A percentile compares a stretch with the other conserved stretches of the same genome.
phyloP scores from a whole-genome alignment of 768 basidiomycete genomes.

The Amanita pallidorosea region DNA sequence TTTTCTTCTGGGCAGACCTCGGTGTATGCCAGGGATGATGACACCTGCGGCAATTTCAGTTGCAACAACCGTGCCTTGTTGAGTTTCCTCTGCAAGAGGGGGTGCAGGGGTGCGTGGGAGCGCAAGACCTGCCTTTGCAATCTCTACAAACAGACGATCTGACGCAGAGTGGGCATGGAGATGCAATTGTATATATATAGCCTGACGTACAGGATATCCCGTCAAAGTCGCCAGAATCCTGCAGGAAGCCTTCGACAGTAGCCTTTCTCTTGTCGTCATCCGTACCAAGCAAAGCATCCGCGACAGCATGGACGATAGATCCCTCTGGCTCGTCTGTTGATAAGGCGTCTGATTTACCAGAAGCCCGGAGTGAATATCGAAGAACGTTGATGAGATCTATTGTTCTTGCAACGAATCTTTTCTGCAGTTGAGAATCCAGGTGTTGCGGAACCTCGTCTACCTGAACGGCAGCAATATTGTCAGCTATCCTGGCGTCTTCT shows the following conservation, averaged over 20 bases:
- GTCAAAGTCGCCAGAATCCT: constrained; percentile 46
- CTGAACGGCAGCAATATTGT: constrained; percentile 48
- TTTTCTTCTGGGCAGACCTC: constrained; percentile 26
- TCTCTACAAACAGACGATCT: constrained; percentile 57
- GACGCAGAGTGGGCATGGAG: constrained; percentile 6
- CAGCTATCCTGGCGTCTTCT: constrained; percentile 42
- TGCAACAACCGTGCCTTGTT: constrained; percentile 13
- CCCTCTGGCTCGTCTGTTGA: constrained; percentile 41
- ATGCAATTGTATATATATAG: constrained; percentile 7
- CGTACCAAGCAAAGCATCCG: constrained; percentile 45
- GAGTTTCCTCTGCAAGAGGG: constrained; percentile 20
- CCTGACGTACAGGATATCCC: constrained; percentile 50
- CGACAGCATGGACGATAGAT: constrained; percentile 39
- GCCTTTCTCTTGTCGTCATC: constrained; percentile 39
- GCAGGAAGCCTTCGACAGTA: constrained; percentile 46
- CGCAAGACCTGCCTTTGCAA: constrained; percentile 41
- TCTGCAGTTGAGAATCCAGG: constrained; percentile 20
- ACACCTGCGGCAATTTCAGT: constrained; percentile 15
- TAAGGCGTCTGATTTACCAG: constrained; percentile 31
- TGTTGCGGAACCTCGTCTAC: constrained; percentile 23
- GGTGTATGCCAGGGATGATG: constrained; percentile 30
- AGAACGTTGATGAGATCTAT: constrained; percentile 48
- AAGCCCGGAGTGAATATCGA: constrained; percentile 35
- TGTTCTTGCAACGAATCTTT: constrained; percentile 27
- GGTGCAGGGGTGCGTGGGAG: constrained; percentile 33